Base-by-base conservation (phyloP, 2,329 filamentous ascomycete species). In the Blastomyces parvus region DNA sequence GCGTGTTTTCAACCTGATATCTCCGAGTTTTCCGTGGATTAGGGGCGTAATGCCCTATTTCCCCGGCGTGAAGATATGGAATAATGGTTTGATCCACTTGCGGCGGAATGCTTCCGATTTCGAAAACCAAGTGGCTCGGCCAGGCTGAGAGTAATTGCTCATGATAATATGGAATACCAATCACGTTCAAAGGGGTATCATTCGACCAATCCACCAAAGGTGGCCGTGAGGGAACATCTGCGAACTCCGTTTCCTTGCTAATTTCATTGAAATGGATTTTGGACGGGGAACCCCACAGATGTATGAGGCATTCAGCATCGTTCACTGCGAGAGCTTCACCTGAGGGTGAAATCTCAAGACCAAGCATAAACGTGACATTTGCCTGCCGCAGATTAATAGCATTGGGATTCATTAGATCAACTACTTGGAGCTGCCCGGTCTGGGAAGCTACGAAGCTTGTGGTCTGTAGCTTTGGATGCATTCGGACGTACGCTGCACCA, bases 381-480 rank as follows among this genome's bases (percentile, higher is more conserved):
- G 89, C 88, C 76, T 95, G 91, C 60, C 89, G 85, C 60, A 96
- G 85, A 68, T 89, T 92, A 72, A 90, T 91, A 25, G 90, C 88
- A 71, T 95, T 92, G 0, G 91, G 90, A 66, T 96, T 96, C 85
- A 95, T 91, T 5, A 99, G 83, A 74, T 99, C 94, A 60, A 97
- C 91, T 17, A 97, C 88, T 73, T 99, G 93, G 74, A 99, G 89
- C 74, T 97, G 91, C 0, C 95, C 94, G 53, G 86, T 89, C 71
- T 95, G 91, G 2, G 93, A 96, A 36, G 92, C 87, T 59, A 99
- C 90, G 65, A 99, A 92, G 70, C 90, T 93, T 0, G 95, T 97
- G 0, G 94, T 97, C 25, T 91, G 88, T 84, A 99, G 89, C 70
- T 91, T 88, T 0, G 95, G 94, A 74, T 99, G 94, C 89, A 99